Conservation (phyloP, 345 rosid genomes). For the Boechera retrofracta region DNA sequence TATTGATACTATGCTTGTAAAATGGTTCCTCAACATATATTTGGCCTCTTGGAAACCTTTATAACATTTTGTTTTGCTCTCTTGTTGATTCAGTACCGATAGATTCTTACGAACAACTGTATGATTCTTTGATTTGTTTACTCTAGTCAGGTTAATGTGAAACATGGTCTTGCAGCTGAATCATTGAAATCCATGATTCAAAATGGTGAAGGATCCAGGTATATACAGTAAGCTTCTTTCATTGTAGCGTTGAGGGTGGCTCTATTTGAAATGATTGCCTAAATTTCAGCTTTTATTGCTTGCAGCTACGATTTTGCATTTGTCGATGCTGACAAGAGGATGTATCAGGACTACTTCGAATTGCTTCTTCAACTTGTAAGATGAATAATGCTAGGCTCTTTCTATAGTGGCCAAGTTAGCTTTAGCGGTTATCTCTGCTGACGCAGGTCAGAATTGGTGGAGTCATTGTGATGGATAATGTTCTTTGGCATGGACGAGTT, state of each 20-base stretch:
- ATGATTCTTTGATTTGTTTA: conserved; percentile 30
- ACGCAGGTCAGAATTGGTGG: conserved; percentile 84
- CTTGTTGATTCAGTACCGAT: neutral
- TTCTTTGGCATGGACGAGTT: conserved; percentile 96
- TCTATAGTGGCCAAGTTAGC: neutral
- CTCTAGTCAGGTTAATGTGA: conserved; percentile 63
- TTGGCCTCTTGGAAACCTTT: neutral
- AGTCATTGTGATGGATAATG: conserved; percentile 85
- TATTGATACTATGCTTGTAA: neutral
- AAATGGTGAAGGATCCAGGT: conserved; percentile 86
- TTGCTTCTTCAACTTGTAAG: conserved; percentile 81
- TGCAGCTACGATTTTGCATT: conserved; percentile 95
- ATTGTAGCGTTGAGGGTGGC: neutral
- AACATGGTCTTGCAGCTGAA: conserved; percentile 78
- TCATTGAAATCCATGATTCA: conserved; percentile 63
- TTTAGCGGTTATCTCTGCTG: conserved; percentile 25
- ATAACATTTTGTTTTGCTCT: neutral
- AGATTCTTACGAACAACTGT: conserved; percentile 3
- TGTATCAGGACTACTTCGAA: conserved; percentile 88
- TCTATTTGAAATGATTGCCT: conserved; percentile 11
- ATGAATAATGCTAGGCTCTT: conserved; percentile 19
- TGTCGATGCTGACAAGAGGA: conserved; percentile 95
- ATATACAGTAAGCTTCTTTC: conserved; percentile 31
- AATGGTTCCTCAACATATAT: conserved; percentile 6
- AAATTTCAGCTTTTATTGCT: conserved; percentile 9